Base-by-base conservation (phyloP, 2,329 filamentous ascomycete genomes). In the Penicillium expansum region DNA sequence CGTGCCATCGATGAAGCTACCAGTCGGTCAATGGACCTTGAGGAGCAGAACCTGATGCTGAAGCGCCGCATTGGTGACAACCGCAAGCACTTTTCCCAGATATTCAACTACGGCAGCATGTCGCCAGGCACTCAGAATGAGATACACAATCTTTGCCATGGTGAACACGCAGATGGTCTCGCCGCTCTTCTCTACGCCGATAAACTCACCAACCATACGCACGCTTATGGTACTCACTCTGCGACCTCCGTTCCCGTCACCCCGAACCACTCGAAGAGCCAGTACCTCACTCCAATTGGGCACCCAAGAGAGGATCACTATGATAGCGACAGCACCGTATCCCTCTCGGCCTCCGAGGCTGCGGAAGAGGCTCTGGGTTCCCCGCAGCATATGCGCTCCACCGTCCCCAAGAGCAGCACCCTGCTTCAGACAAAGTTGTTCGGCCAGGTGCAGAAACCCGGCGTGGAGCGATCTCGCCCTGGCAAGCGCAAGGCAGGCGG, bases 51-150 rank as follows among this genome's bases (percentile, higher is more conserved):
- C 54, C 81, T 86, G 38, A 83, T 90, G 71, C 80, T 97, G 49
- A 84, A 92, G 57, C 90, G 87, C 60, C 87, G 93, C 20, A 96
- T 97, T 62, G 86, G 89, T 41, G 91, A 96, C 71, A 96, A 96
- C 69, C 82, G 93, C 60, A 90, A 95, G 69, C 92, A 96, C 69
- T 86, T 96, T 66, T 89, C 90, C 57, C 83, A 83, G 69, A 83
- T 96, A 48, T 87, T 89, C 67, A 88, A 90, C 65, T 89, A 90
- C 1, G 88, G 89, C 33, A 86, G 89, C 58, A 78, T 83, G 56
- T 80, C 85, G 56, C 76, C 87, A 57, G 86, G 84, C 2, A 86
- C 87, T 44, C 79, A 79, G 54, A 69, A 62, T 76, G 81, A 76
- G 73, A 80, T 61, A 72, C 82, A 67, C 30, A 76, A 74, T 3